A percentile compares a stretch with the other conserved stretches of the same genome.
Evolutionary conservation across 2,329 filamentous ascomycete species (phyloP).

Genomic region (Claviceps sp.): DNA sequence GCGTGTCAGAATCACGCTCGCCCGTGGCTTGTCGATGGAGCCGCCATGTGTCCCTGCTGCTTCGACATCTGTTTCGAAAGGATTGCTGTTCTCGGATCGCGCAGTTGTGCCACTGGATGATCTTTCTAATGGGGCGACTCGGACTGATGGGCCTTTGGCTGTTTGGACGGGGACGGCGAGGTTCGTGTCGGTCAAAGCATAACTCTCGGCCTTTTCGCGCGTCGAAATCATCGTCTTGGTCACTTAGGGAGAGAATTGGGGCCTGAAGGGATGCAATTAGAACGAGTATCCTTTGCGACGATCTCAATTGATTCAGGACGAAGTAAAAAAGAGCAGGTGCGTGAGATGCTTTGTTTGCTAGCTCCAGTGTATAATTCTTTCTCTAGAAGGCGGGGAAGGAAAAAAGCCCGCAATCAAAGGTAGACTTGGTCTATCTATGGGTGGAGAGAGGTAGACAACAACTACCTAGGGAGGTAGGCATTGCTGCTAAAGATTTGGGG

Average conservation of each 20-base stretch:
- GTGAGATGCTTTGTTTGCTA: neutral
- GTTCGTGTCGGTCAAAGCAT: constrained; percentile 9
- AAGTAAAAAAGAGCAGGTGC: neutral
- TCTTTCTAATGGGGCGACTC: constrained; percentile 6
- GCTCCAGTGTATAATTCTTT: neutral
- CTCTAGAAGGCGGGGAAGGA: neutral
- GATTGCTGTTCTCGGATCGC: constrained; percentile 29
- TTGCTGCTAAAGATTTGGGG: neutral
- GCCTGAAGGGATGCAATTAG: neutral
- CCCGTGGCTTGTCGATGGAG: constrained; percentile 21
- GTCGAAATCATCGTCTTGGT: constrained; percentile 10
- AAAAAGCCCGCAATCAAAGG: neutral
- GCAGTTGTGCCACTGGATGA: constrained; percentile 29
- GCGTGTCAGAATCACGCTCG: constrained; percentile 15
- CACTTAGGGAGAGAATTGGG: neutral
- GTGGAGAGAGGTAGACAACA: neutral
- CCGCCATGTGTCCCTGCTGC: constrained; percentile 31
- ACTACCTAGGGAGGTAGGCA: too few relatives aligned
- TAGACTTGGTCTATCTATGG: neutral
- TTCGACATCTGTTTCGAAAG: constrained; percentile 46
- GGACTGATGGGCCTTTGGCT: constrained; percentile 1
- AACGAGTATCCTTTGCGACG: neutral
- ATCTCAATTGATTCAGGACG: too few relatives aligned
- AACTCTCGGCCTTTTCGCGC: constrained; percentile 12
- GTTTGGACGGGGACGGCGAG: constrained; percentile 16